Percentiles rank a stretch among this genome's conserved stretches.
Conservation (phyloP, 2,329 filamentous ascomycete genomes). For the Tolypocladium amazonense region DNA sequence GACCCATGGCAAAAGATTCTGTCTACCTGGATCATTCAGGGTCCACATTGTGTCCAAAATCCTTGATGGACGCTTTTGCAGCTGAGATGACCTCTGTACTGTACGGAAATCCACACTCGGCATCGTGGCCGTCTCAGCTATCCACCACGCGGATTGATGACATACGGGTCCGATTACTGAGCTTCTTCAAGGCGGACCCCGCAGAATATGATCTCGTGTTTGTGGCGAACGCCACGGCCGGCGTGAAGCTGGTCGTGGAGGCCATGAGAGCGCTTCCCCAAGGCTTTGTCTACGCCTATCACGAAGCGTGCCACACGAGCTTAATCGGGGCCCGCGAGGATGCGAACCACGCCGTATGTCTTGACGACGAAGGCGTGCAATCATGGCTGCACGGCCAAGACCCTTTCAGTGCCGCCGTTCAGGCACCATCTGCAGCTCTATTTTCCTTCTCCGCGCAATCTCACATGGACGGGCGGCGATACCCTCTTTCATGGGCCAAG, state of each 20-base stretch:
- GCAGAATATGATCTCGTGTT: conserved; percentile 81
- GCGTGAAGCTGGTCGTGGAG: conserved; percentile 77
- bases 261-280: conserved; percentile 54
- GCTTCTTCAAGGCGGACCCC: conserved; percentile 73
- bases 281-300: conserved; percentile 79
- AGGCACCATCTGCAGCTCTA: conserved; percentile 20
- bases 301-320: conserved; percentile 78
- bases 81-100: conserved; percentile 68
- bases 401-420: conserved; percentile 15
- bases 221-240: conserved; percentile 84
- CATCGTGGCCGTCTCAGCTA: conserved; percentile 68
- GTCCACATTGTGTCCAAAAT: conserved; percentile 75
- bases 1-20: conserved; percentile 37
- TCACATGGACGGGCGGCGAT: conserved; percentile 75
- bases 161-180: conserved; percentile 57
- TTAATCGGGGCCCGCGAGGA: conserved; percentile 71
- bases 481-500: conserved; percentile 60
- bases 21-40: conserved; percentile 91
- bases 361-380: conserved; percentile 53
- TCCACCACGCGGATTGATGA: conserved; percentile 68
- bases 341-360: conserved; percentile 53
- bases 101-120: conserved; percentile 88
- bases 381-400: conserved; percentile 45
- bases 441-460: conserved; percentile 89
- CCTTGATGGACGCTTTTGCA: conserved; percentile 69